Percentiles rank a stretch among this genome's conserved stretches.
phyloP scores from a whole-genome alignment of 164 flowering plant species.

The Nelumbo lutea region DNA sequence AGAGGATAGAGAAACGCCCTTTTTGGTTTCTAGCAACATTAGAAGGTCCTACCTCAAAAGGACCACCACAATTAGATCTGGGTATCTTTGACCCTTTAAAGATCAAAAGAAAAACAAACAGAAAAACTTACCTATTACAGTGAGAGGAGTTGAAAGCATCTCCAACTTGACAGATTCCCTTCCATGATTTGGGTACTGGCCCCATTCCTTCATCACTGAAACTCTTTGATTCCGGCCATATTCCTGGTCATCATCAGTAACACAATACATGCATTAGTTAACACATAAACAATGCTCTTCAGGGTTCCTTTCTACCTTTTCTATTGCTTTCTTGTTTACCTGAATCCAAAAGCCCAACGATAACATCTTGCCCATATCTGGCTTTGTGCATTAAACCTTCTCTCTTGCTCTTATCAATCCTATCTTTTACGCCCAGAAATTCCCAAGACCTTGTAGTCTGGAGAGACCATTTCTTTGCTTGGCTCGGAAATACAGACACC shows the following conservation, averaged over 20 bases:
- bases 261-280: neutral
- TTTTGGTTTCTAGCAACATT: too few species aligned
- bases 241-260: slow-evolving; percentile 32
- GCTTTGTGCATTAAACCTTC: slow-evolving; percentile 33
- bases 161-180: slow-evolving; percentile 77
- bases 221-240: slow-evolving; percentile 85
- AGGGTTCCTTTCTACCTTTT: too few species aligned
- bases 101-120: neutral
- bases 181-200: slow-evolving; percentile 66
- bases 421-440: slow-evolving; percentile 45
- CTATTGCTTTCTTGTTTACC: slow-evolving; percentile 31
- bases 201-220: slow-evolving; percentile 66
- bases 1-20: too few species aligned
- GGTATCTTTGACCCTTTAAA: too few species aligned
- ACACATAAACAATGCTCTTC: too few species aligned
- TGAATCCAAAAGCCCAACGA: slow-evolving; percentile 64
- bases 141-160: slow-evolving; percentile 48
- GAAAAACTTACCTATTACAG: slow-evolving; percentile 52
- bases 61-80: too few species aligned
- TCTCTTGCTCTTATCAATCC: neutral
- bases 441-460: slow-evolving; percentile 94
- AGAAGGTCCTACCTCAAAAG: too few species aligned
- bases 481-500: slow-evolving; percentile 45
- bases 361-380: slow-evolving; percentile 49
- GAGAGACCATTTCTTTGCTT: slow-evolving; percentile 33